Percentiles rank a stretch among this genome's conserved stretches.
Conservation (phyloP, 345 rosid genomes). For the Gossypium rotundifolium region DNA sequence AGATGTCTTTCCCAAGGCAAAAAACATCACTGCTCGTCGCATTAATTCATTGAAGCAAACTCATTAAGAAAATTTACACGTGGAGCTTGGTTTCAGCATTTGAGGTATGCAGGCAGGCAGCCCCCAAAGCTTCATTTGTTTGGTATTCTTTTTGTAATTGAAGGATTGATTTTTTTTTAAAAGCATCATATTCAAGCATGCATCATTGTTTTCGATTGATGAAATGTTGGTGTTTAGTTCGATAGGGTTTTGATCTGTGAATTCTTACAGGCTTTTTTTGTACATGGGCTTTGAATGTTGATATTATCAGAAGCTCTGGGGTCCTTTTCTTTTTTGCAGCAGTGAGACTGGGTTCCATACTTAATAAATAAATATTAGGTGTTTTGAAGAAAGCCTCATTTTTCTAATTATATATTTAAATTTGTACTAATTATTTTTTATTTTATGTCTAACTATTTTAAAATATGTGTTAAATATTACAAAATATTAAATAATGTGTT, state of each 20-base stretch:
- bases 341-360: no score
- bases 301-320: not conserved
- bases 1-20: constrained; percentile 17
- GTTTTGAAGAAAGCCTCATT: no score
- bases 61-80: not conserved
- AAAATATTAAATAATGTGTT: no score
- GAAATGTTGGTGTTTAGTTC: not conserved
- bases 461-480: no score
- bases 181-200: not conserved
- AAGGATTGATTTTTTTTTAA: not conserved
- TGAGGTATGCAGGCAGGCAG: constrained; percentile 4
- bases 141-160: not conserved
- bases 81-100: not conserved
- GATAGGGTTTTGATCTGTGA: not conserved
- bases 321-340: no score
- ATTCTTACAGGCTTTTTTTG: not conserved
- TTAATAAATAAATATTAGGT: no score
- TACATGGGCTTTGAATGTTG: not conserved
- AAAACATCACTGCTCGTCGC: constrained; percentile 1
- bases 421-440: no score
- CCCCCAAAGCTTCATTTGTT: constrained; percentile 14
- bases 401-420: no score
- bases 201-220: not conserved
- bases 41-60: not conserved
- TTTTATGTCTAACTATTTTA: no score